These are phyloP conservation scores for Chimonanthus salicifolius DNA, from an alignment of 164 flowering plant species.

Conservation along the genomic window DNA sequence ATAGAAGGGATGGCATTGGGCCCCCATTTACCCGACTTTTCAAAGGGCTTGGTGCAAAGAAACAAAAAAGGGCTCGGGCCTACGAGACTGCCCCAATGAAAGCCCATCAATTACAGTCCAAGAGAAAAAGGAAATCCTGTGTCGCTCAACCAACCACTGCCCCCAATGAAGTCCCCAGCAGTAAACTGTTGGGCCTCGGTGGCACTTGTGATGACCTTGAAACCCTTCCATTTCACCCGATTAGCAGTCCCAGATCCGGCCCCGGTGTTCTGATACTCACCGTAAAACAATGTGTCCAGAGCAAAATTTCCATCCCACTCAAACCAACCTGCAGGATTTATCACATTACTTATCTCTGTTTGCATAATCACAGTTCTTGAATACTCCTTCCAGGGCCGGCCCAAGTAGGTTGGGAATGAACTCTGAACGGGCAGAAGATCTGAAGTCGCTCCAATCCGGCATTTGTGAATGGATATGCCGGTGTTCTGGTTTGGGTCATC, in stretches of 20 bases:
- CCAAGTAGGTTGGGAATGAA: constrained; percentile 52
- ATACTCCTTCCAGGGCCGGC: constrained; percentile 78
- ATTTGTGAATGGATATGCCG: constrained; percentile 65
- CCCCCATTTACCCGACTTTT: no score
- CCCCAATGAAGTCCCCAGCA: constrained; percentile 43
- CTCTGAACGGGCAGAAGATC: constrained; percentile 37
- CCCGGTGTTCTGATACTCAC: constrained; percentile 62
- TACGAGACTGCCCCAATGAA: no score
- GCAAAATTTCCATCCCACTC: constrained; percentile 67
- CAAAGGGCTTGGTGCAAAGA: no score
- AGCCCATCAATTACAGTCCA: constrained; percentile 25
- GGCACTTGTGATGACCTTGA: constrained; percentile 35
- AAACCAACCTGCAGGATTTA: constrained; percentile 66
- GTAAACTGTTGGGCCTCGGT: constrained; percentile 46
- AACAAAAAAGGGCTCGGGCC: no score
- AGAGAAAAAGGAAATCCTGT: constrained; percentile 65
- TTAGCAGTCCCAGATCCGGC: constrained; percentile 50
- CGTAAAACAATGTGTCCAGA: constrained; percentile 47
- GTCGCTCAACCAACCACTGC: constrained; percentile 43
- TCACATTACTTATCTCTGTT: constrained; percentile 38
- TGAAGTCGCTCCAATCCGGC: constrained; percentile 51
- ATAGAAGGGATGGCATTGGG: no score
- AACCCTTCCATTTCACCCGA: constrained; percentile 70
- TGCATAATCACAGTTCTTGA: constrained; percentile 71
- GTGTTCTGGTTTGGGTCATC: constrained; percentile 81